phyloP scores from a whole-genome alignment of 2,329 filamentous ascomycete species.

The Fusarium proliferatum region DNA sequence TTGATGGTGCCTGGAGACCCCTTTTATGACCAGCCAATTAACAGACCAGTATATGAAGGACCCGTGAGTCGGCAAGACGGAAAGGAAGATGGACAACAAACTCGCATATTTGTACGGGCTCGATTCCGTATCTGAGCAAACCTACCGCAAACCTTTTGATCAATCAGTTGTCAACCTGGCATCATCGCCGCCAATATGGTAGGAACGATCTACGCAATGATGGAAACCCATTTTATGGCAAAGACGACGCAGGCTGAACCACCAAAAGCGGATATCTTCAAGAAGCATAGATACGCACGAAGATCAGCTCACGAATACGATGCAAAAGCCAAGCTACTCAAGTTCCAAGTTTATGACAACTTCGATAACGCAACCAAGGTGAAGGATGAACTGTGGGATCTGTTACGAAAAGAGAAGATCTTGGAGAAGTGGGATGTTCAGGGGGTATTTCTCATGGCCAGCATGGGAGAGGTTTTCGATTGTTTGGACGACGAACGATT shows the following conservation, averaged over 20 bases:
- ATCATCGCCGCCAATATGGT: rapidly evolving
- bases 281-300: not conserved
- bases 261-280: not conserved
- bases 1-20: no score
- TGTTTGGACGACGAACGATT: not conserved
- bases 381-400: not conserved
- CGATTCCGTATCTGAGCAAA: no score
- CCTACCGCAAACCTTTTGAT: no score
- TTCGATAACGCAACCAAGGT: not conserved
- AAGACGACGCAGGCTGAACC: rapidly evolving
- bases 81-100: no score
- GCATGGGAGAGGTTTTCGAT: not conserved
- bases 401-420: not conserved
- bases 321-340: rapidly evolving
- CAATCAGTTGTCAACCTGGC: rapidly evolving
- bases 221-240: not conserved
- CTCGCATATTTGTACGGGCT: no score
- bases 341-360: not conserved
- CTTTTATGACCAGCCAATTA: no score
- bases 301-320: not conserved
- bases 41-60: no score
- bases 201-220: not conserved
- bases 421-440: not conserved
- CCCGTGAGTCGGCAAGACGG: no score
- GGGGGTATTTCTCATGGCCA: not conserved